phyloP scores from a whole-genome alignment of 768 basidiomycete genomes.

The Termitomyces sp. region DNA sequence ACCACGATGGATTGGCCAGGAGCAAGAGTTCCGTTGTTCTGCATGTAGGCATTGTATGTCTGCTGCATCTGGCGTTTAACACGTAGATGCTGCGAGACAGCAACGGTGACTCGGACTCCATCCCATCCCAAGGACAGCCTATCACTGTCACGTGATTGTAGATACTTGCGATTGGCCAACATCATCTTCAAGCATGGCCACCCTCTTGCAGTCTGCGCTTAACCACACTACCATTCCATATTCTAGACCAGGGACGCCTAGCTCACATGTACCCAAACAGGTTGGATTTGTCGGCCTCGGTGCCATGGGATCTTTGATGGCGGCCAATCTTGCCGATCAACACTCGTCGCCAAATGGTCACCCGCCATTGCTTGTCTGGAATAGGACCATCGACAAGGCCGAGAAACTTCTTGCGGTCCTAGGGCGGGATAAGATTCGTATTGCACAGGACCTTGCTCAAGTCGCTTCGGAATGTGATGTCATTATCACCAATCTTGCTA shows the following conservation, averaged over 20 bases:
- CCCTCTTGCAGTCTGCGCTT: constrained; percentile 16
- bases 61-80: constrained; percentile 37
- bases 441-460: constrained; percentile 54
- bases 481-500: constrained; percentile 67
- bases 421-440: constrained; percentile 43
- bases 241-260: constrained; percentile 56
- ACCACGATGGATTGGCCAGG: constrained; percentile 87
- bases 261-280: constrained; percentile 21
- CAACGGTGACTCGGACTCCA: too few relatives aligned
- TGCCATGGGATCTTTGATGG: constrained; percentile 74
- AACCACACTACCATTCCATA: constrained; percentile 27
- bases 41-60: constrained; percentile 40
- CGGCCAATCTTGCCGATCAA: constrained; percentile 66
- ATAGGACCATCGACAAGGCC: constrained; percentile 60
- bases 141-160: constrained; percentile 7
- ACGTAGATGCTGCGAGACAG: constrained; percentile 4
- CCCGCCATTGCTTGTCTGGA: constrained; percentile 66
- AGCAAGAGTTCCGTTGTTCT: constrained; percentile 64
- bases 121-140: background rate
- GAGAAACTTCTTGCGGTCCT: constrained; percentile 53
- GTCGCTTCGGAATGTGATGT: constrained; percentile 66
- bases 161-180: background rate
- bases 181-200: constrained; percentile 13
- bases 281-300: constrained; percentile 48
- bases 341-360: constrained; percentile 26